These are phyloP conservation scores for Lecanicillium sp. DNA, from an alignment of 2,329 filamentous ascomycete genomes.

Conservation along the genomic window DNA sequence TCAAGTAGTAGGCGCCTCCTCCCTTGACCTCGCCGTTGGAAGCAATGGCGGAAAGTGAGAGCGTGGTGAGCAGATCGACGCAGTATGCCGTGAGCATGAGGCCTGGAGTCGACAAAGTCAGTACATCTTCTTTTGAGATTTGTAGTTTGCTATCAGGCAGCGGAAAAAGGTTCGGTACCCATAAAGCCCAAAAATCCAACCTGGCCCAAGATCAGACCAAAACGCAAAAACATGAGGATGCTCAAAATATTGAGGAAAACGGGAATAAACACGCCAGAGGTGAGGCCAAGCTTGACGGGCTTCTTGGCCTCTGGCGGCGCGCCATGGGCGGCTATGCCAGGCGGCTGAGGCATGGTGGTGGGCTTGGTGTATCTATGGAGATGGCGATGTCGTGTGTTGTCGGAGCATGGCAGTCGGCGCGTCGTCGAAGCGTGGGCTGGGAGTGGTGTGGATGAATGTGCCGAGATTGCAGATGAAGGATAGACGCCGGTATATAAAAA, in stretches of 20 bases:
- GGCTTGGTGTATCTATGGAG: neutral
- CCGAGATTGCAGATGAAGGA: neutral
- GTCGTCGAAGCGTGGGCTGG: neutral
- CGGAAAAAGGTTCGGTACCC: slow-evolving; percentile 44
- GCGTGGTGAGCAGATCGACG: slow-evolving; percentile 76
- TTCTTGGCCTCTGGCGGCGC: slow-evolving; percentile 30
- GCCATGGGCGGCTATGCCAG: neutral
- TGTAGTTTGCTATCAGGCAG: neutral
- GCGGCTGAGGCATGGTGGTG: slow-evolving; percentile 7
- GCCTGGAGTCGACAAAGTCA: slow-evolving; percentile 36
- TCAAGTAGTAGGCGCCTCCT: slow-evolving; percentile 83
- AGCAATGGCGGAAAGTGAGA: slow-evolving; percentile 83
- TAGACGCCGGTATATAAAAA: neutral
- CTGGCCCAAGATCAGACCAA: slow-evolving; percentile 78
- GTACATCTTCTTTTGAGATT: neutral
- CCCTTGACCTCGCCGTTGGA: slow-evolving; percentile 86
- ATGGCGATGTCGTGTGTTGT: neutral
- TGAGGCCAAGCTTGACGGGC: slow-evolving; percentile 63
- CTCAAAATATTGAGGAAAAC: slow-evolving; percentile 85
- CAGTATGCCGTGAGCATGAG: slow-evolving; percentile 70
- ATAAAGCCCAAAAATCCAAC: slow-evolving; percentile 74
- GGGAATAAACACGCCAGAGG: slow-evolving; percentile 78
- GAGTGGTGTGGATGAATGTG: neutral
- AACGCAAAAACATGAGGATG: slow-evolving; percentile 88
- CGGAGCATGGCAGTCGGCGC: slow-evolving; percentile 1